A percentile compares a stretch with the other conserved stretches of the same genome.
Evolutionary conservation across 495 filamentous ascomycete genomes (phyloP).

Genomic region (Daldinia vernicosa): DNA sequence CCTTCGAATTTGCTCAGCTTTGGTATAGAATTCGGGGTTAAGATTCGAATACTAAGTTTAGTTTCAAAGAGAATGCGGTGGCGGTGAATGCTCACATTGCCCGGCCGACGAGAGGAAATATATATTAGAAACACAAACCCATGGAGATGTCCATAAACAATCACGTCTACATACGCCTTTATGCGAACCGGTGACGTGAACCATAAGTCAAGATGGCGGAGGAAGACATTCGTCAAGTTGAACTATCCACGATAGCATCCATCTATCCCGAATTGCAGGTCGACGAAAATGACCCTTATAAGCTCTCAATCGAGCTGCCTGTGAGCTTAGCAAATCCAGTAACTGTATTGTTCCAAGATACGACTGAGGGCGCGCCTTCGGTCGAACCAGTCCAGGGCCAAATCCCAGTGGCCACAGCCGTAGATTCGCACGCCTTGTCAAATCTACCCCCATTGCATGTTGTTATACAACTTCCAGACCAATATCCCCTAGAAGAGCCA

Average conservation of each 20-base stretch:
- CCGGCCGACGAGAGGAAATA: background rate
- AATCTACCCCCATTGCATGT: constrained; percentile 81
- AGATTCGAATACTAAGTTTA: background rate
- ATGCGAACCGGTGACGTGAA: constrained; percentile 42
- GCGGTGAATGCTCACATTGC: background rate
- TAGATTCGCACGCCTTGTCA: constrained; percentile 70
- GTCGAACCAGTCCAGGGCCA: constrained; percentile 27
- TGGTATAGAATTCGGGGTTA: background rate
- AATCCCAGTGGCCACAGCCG: constrained; percentile 21
- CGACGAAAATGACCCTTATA: constrained; percentile 66
- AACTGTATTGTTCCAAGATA: constrained; percentile 71
- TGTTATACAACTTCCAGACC: constrained; percentile 72
- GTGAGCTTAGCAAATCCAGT: constrained; percentile 76
- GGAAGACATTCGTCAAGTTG: constrained; percentile 77
- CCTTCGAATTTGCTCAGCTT: too few relatives aligned
- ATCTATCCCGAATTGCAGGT: constrained; percentile 88
- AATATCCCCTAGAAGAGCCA: constrained; percentile 75
- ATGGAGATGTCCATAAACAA: constrained; percentile 37
- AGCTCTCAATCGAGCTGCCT: constrained; percentile 74
- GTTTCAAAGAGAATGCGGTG: constrained; percentile 18
- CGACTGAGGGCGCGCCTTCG: constrained; percentile 51
- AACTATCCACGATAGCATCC: constrained; percentile 82
- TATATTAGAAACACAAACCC: constrained; percentile 5
- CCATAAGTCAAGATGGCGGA: constrained; percentile 47
- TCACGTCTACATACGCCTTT: constrained; percentile 22